A percentile compares a stretch with the other conserved stretches of the same genome.
phyloP scores from a whole-genome alignment of 2,329 filamentous ascomycete species.

The Elsinoe australis region DNA sequence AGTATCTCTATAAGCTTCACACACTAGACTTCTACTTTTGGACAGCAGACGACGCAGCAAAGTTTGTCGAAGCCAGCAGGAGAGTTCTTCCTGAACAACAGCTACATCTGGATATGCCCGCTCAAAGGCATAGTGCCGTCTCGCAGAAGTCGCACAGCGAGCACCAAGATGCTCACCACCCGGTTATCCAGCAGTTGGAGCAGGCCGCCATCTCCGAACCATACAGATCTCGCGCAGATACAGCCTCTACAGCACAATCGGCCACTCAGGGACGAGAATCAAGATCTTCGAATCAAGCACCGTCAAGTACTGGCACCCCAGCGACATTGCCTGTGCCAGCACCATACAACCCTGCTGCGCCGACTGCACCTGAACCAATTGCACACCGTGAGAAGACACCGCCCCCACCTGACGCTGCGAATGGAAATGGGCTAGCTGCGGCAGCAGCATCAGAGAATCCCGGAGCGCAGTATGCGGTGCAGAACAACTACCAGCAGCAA shows the following conservation, averaged over 20 bases:
- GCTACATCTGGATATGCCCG: constrained; percentile 49
- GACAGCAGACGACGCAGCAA: constrained; percentile 62
- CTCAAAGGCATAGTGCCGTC: constrained; percentile 48
- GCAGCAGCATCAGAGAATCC: constrained; percentile 33
- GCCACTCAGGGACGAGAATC: constrained; percentile 22
- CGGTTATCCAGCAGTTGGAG: constrained; percentile 67
- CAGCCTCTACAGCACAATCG: constrained; percentile 28
- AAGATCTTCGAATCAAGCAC: constrained; percentile 23
- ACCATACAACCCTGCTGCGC: constrained; percentile 73
- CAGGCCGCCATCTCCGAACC: constrained; percentile 59
- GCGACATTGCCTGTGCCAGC: constrained; percentile 49
- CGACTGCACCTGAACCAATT: constrained; percentile 64
- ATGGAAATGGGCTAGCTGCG: constrained; percentile 38
- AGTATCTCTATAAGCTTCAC: constrained; percentile 71
- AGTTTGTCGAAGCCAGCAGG: constrained; percentile 61
- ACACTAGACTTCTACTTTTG: constrained; percentile 73
- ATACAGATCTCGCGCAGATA: constrained; percentile 38
- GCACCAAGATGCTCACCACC: constrained; percentile 50
- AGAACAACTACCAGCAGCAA: constrained; percentile 3
- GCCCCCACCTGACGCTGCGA: constrained; percentile 58
- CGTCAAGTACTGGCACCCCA: constrained; percentile 26
- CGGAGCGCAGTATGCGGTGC: not conserved
- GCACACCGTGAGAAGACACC: constrained; percentile 72
- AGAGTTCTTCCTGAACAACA: constrained; percentile 55
- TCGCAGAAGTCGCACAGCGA: constrained; percentile 35